Percentiles rank a stretch among this genome's conserved stretches.
Evolutionary conservation across 208 protist species (phyloP).

Genomic region (Trypanosoma mega): DNA sequence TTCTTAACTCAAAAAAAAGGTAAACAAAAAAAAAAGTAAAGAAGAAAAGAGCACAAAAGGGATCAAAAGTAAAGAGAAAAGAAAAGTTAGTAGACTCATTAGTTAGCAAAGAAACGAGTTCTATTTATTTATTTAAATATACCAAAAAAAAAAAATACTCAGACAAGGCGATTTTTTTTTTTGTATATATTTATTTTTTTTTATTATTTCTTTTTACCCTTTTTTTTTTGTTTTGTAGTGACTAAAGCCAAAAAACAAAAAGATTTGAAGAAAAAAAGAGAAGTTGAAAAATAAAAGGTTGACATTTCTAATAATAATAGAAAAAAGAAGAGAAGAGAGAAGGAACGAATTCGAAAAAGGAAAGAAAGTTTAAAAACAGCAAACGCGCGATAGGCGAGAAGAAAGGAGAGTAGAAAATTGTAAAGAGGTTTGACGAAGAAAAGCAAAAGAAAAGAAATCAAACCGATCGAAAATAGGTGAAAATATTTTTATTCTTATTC

Average conservation of each 20-base stretch:
- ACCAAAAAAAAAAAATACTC: too few species aligned
- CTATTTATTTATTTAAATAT: too few species aligned
- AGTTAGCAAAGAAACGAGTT: background rate
- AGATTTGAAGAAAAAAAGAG: background rate
- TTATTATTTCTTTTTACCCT: conserved; percentile 3
- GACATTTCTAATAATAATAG: too few species aligned
- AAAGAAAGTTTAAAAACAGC: background rate
- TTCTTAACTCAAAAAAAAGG: too few species aligned
- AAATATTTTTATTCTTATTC: too few species aligned
- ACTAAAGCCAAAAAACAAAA: background rate
- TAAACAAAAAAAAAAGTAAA: too few species aligned
- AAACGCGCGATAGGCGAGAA: background rate
- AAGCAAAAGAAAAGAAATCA: background rate
- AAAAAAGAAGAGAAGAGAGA: background rate
- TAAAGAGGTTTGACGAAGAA: background rate
- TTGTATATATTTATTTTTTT: background rate
- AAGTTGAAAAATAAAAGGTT: background rate
- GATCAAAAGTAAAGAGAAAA: too few species aligned
- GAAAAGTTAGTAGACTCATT: too few species aligned
- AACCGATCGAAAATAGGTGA: too few species aligned
- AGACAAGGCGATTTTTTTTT: too few species aligned
- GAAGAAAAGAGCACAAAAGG: too few species aligned
- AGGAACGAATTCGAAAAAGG: conserved; percentile 7
- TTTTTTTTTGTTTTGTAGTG: background rate
- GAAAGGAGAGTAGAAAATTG: background rate